phyloP scores from a whole-genome alignment of 768 basidiomycete species.

The Hebeloma cylindrosporum region DNA sequence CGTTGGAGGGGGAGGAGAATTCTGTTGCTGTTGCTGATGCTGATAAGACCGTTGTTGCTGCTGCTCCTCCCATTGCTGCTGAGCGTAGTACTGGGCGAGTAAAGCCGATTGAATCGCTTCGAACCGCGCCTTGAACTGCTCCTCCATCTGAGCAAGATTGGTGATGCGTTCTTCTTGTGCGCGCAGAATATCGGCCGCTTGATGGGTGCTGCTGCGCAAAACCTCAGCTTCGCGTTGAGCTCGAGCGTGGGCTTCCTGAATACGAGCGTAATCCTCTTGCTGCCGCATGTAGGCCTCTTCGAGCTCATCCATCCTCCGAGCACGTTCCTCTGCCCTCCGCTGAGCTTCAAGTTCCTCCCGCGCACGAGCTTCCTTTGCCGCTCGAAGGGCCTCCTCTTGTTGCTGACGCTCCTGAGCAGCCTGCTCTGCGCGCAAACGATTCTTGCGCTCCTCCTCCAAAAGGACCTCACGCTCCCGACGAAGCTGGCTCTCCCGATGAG shows the following conservation, averaged over 20 bases:
- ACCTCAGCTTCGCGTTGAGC: not conserved
- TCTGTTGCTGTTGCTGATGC: not conserved
- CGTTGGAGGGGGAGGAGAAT: too few relatives aligned
- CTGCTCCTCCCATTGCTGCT: slow-evolving; percentile 4
- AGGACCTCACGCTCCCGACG: too few relatives aligned
- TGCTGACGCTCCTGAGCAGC: not conserved
- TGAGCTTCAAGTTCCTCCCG: not conserved
- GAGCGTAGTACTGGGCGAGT: not conserved
- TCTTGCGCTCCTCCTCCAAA: too few relatives aligned
- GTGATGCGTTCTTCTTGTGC: too few relatives aligned
- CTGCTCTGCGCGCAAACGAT: not conserved
- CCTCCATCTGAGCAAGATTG: too few relatives aligned
- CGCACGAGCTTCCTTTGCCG: not conserved
- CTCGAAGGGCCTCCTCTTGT: not conserved
- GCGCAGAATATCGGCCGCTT: too few relatives aligned
- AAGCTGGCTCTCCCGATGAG: too few relatives aligned
- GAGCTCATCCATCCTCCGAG: not conserved
- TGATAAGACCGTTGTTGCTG: not conserved
- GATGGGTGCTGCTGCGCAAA: too few relatives aligned
- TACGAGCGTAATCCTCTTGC: too few relatives aligned
- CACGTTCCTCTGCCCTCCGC: slow-evolving; percentile 1
- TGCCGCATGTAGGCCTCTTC: too few relatives aligned
- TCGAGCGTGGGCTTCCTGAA: not conserved
- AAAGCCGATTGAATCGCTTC: too few relatives aligned
- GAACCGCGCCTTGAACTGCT: too few relatives aligned